These are phyloP conservation scores for Amphibolis antarctica DNA, from an alignment of 106 monocot species.

Conservation along the genomic window DNA sequence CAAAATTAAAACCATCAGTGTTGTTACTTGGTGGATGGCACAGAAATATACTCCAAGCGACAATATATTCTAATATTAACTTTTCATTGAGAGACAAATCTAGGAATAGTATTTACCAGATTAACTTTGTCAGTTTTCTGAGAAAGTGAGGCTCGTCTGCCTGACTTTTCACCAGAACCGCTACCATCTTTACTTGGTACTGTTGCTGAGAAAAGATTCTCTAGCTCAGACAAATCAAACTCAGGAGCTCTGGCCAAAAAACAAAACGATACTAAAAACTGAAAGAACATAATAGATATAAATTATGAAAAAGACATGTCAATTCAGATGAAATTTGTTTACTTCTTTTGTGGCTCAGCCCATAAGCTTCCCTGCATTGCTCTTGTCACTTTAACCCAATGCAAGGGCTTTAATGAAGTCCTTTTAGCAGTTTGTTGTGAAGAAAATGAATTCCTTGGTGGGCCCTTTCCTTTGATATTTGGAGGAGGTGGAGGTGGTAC, in stretches of 20 bases:
- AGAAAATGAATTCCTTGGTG: conserved; percentile 22
- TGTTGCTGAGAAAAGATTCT: conserved; percentile 80
- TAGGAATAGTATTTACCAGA: conserved; percentile 38
- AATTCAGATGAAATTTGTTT: conserved; percentile 4
- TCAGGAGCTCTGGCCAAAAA: conserved; percentile 57
- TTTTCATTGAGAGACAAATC: not conserved
- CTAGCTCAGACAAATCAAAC: conserved; percentile 95
- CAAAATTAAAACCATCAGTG: not conserved
- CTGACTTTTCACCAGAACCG: conserved; percentile 37
- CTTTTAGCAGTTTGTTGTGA: conserved; percentile 35
- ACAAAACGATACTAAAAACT: not conserved
- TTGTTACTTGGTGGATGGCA: no score
- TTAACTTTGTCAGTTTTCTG: conserved; percentile 69
- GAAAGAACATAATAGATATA: conserved; percentile 4
- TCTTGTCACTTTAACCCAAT: conserved; percentile 96
- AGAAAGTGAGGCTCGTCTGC: conserved; percentile 34
- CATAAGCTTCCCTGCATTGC: conserved; percentile 97
- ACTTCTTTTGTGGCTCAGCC: conserved; percentile 85
- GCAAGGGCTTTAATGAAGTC: conserved; percentile 73
- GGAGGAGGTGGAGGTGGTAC: conserved; percentile 42
- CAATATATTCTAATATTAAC: no score
- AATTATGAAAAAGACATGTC: not conserved
- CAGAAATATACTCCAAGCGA: no score
- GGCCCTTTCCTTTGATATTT: conserved; percentile 24
- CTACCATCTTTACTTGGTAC: conserved; percentile 34